Percentiles rank a stretch among this genome's conserved stretches.
These are phyloP conservation scores for Leishmania braziliensis DNA, from an alignment of 208 protist species.

Conservation along the genomic window DNA sequence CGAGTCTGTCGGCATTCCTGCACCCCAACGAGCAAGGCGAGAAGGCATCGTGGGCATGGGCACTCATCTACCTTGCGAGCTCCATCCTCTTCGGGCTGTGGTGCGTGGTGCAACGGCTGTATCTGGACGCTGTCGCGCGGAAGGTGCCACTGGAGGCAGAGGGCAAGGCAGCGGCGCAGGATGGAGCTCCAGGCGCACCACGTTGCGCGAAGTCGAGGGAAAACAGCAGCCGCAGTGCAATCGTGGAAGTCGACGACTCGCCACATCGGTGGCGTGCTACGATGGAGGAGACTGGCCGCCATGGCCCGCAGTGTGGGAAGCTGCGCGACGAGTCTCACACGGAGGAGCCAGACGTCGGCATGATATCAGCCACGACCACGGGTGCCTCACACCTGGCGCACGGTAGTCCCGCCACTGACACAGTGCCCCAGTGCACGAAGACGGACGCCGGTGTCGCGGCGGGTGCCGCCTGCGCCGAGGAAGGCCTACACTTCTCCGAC, in stretches of 20 bases:
- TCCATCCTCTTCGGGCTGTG: slow-evolving; percentile 76
- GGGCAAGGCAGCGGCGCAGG: background rate
- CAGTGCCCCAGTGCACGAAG: background rate
- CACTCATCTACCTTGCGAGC: slow-evolving; percentile 75
- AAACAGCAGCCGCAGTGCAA: background rate
- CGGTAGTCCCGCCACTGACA: background rate
- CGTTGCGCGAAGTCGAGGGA: background rate
- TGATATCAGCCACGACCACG: background rate
- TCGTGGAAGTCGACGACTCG: background rate
- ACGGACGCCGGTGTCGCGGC: background rate
- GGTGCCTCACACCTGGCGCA: background rate
- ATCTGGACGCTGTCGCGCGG: slow-evolving; percentile 67
- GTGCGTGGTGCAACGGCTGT: slow-evolving; percentile 83
- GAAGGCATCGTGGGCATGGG: slow-evolving; percentile 54
- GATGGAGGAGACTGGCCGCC: too few relatives aligned
- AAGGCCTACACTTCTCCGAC: slow-evolving; percentile 12
- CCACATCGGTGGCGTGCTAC: too few relatives aligned
- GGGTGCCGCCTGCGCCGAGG: slow-evolving; percentile 6
- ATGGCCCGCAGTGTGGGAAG: background rate
- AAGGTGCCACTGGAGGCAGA: slow-evolving; percentile 6
- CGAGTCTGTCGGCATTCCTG: slow-evolving; percentile 57
- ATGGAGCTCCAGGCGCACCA: background rate
- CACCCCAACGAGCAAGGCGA: slow-evolving; percentile 13
- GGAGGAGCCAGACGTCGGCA: background rate
- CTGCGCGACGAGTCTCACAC: background rate